Percentiles rank a stretch among this genome's conserved stretches.
These are phyloP conservation scores for Agrocybe chaxingu DNA, from an alignment of 768 basidiomycete genomes.

Conservation along the genomic window DNA sequence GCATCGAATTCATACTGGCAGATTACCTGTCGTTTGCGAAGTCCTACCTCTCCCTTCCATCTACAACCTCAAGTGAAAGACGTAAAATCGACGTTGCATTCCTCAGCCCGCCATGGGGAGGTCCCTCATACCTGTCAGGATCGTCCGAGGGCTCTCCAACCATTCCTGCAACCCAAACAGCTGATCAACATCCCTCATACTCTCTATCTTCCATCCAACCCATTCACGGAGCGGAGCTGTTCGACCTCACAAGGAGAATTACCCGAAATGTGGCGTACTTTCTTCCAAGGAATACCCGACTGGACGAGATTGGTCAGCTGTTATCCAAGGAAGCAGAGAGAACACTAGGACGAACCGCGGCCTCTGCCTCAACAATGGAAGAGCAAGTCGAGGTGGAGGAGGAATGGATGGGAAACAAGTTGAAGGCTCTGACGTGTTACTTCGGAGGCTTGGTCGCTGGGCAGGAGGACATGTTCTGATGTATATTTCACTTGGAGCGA, in stretches of 20 bases:
- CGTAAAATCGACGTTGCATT: conserved; percentile 86
- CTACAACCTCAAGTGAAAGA: conserved; percentile 11
- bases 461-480: conserved; percentile 60
- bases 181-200: conserved; percentile 50
- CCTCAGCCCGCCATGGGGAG: conserved; percentile 95
- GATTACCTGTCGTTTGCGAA: conserved; percentile 84
- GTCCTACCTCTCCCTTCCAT: conserved; percentile 35
- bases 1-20: conserved; percentile 89
- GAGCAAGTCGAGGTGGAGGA: conserved; percentile 91
- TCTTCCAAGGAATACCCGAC: conserved; percentile 75
- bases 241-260: conserved; percentile 64
- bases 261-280: conserved; percentile 87
- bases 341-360: background rate
- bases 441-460: conserved; percentile 80
- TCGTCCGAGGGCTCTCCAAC: conserved; percentile 15
- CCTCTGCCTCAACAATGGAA: conserved; percentile 3
- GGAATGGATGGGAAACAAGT: conserved; percentile 91
- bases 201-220: conserved; percentile 73
- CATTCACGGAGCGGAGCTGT: conserved; percentile 80
- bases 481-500: background rate
- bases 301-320: conserved; percentile 64
- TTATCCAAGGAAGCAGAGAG: conserved; percentile 13
- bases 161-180: background rate
- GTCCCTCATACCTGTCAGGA: conserved; percentile 64
- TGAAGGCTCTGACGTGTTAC: conserved; percentile 94